phyloP scores from a whole-genome alignment of 441 rosid genomes.

The Erysimum pusillum region DNA sequence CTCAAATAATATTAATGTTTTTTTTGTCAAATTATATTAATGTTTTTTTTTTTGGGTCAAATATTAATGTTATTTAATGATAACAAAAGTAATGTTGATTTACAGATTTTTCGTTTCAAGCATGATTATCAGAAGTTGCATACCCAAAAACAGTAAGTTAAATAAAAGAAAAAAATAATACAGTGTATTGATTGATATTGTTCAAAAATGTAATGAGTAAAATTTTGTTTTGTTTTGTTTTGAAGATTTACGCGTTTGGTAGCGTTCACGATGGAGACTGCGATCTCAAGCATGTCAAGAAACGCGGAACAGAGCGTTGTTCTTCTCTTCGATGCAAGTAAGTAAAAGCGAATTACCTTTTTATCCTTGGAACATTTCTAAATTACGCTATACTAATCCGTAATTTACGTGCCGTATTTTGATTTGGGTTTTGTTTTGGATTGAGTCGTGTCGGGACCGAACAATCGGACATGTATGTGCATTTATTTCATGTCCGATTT shows the following conservation, averaged over 20 bases:
- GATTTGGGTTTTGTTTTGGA: slow-evolving; percentile 34
- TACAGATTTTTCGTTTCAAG: slow-evolving; percentile 86
- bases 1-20: not conserved
- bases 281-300: slow-evolving; percentile 80
- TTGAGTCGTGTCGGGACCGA: slow-evolving; percentile 27
- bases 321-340: slow-evolving; percentile 92
- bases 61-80: not conserved
- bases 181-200: not conserved
- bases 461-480: slow-evolving; percentile 32
- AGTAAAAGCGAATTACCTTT: slow-evolving; percentile 42
- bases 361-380: not conserved
- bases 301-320: slow-evolving; percentile 72
- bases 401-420: not conserved
- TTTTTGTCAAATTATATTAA: no score
- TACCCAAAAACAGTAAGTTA: slow-evolving; percentile 82
- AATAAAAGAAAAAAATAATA: no score
- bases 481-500: slow-evolving; percentile 38
- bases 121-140: slow-evolving; percentile 86
- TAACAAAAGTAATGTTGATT: not conserved
- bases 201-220: not conserved
- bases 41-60: not conserved
- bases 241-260: slow-evolving; percentile 79
- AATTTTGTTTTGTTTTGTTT: not conserved
- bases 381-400: slow-evolving; percentile 13
- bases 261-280: slow-evolving; percentile 91